phyloP scores from a whole-genome alignment of 169 alveolate species.

The Plasmodium cynomolgi region DNA sequence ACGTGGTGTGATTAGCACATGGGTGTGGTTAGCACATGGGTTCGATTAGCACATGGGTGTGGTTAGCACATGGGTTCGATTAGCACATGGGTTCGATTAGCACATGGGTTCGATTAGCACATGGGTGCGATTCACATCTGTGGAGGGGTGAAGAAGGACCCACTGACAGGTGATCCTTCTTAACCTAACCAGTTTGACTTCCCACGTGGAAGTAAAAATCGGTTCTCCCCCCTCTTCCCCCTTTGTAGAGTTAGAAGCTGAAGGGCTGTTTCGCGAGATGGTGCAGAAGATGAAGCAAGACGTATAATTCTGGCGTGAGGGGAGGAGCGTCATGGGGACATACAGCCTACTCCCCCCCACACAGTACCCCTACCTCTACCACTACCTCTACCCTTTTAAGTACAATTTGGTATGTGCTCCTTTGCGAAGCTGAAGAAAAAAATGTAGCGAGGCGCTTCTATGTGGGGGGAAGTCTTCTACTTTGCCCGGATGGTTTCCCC shows the following conservation, averaged over 20 bases:
- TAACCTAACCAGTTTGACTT: not conserved
- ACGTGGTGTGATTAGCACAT: no score
- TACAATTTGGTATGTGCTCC: not conserved
- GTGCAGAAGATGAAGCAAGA: constrained; percentile 16
- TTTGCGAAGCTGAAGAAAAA: not conserved
- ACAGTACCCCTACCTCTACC: not conserved
- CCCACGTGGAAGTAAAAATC: not conserved
- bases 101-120: not conserved
- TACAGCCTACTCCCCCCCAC: not conserved
- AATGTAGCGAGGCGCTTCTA: not conserved
- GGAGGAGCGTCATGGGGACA: not conserved
- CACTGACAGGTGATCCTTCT: not conserved
- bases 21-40: not conserved
- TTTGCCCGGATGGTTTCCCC: not conserved
- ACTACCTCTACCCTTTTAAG: not conserved
- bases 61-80: not conserved
- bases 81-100: no score
- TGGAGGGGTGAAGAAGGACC: not conserved
- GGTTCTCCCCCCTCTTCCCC: not conserved
- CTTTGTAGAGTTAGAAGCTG: constrained; percentile 30
- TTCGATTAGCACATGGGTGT: not conserved
- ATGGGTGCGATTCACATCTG: not conserved
- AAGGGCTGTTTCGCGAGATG: constrained; percentile 32
- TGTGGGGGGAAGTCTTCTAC: not conserved
- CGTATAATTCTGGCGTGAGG: not conserved